Conservation (phyloP, 345 rosid species). For the Kandelia obovata region DNA sequence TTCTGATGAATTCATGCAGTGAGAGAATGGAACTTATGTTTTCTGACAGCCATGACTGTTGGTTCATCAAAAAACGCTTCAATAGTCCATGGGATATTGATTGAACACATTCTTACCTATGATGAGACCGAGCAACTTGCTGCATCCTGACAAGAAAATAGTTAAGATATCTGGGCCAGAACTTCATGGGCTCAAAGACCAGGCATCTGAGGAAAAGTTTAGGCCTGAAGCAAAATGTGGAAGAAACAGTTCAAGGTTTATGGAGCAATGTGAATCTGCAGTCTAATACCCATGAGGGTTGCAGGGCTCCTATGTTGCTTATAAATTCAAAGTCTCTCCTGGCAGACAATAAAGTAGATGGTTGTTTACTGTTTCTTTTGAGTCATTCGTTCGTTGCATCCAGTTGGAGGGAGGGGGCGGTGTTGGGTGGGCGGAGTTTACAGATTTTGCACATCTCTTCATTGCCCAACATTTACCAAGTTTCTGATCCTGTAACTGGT, state of each 20-base stretch:
- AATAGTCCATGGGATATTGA: conserved; percentile 47
- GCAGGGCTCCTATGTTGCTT: conserved; percentile 47
- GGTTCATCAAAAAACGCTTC: conserved; percentile 42
- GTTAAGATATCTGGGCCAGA: conserved; percentile 59
- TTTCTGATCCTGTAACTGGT: too few relatives aligned
- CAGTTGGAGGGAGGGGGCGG: too few relatives aligned
- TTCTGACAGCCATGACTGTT: conserved; percentile 41
- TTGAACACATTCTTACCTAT: conserved; percentile 41
- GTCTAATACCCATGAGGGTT: conserved; percentile 34
- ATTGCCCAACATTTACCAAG: too few relatives aligned
- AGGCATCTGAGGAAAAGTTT: conserved; percentile 51
- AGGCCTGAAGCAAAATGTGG: conserved; percentile 54
- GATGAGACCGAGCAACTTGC: conserved; percentile 52
- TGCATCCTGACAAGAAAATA: conserved; percentile 60
- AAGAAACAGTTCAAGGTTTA: conserved; percentile 48
- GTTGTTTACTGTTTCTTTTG: too few relatives aligned
- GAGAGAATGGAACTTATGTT: conserved; percentile 51
- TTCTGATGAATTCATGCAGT: conserved; percentile 50
- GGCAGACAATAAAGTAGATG: too few relatives aligned
- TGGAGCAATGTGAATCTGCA: too few relatives aligned
- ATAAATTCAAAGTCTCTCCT: conserved; percentile 31
- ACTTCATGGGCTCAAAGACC: conserved; percentile 54
- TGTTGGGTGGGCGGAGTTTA: too few relatives aligned
- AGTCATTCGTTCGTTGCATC: too few relatives aligned
- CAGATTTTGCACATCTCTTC: too few relatives aligned